A percentile compares a stretch with the other conserved stretches of the same genome.
Conservation (phyloP, 2,329 filamentous ascomycete genomes). For the Scytalidium sp. region DNA sequence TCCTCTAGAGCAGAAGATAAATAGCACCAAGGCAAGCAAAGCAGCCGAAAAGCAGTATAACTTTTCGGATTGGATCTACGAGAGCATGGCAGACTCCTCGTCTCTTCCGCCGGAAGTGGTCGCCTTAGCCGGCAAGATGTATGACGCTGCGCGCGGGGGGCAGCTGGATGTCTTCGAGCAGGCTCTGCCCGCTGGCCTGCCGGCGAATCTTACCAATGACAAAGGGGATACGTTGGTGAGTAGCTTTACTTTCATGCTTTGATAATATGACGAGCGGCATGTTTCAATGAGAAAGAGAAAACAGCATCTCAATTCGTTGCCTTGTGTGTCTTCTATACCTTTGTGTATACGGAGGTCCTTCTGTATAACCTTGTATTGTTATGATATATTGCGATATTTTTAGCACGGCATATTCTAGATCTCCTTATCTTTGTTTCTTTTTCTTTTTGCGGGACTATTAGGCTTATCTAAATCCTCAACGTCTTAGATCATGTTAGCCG, state of each 20-base stretch:
- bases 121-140: constrained; percentile 63
- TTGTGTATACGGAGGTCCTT: no score
- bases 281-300: no score
- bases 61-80: no score
- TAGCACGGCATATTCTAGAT: neutral
- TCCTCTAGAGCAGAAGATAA: no score
- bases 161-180: constrained; percentile 55
- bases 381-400: no score
- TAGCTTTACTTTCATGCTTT: constrained; percentile 1
- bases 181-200: constrained; percentile 63
- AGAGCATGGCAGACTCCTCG: neutral
- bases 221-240: constrained; percentile 68
- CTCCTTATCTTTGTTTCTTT: neutral
- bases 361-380: no score
- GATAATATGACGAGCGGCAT: neutral
- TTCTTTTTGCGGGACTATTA: neutral
- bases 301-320: no score
- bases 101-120: constrained; percentile 61
- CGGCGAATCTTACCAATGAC: constrained; percentile 68
- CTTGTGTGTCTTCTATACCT: no score
- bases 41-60: no score
- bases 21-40: no score
- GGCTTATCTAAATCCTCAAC: neutral
- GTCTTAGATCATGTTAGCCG: constrained; percentile 64
- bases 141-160: constrained; percentile 62